Conservation (phyloP, 106 monocot genomes). For the Iris macrosiphon region DNA sequence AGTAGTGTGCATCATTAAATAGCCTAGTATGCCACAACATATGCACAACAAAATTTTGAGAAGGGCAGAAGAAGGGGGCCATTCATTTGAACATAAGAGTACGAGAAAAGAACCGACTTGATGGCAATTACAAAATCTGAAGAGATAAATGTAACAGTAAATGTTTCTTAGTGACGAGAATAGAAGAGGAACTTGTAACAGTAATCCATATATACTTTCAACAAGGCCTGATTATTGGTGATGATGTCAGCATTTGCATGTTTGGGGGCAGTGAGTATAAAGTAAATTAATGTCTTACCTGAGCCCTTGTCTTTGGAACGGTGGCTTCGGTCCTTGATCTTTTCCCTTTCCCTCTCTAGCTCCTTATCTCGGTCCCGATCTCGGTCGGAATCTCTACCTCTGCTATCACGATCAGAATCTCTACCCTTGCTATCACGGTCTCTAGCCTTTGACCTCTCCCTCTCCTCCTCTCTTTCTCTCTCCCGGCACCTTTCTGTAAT, state of each 20-base stretch:
- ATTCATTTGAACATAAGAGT: background rate
- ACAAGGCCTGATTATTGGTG: background rate
- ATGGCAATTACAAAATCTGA: background rate
- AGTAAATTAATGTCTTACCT: slow-evolving; percentile 23
- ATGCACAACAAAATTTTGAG: too few species aligned
- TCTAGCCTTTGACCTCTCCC: slow-evolving; percentile 32
- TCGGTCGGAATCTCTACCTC: slow-evolving; percentile 58
- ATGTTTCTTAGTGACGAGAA: background rate
- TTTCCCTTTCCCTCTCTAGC: slow-evolving; percentile 40
- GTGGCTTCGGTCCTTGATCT: slow-evolving; percentile 45
- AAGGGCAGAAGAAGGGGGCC: too few species aligned
- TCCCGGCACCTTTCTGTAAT: slow-evolving; percentile 33
- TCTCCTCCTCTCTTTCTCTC: slow-evolving; percentile 36
- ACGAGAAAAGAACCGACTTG: background rate
- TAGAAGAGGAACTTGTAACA: background rate
- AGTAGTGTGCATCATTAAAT: too few species aligned
- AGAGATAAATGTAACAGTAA: background rate
- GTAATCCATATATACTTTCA: background rate
- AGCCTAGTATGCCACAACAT: too few species aligned
- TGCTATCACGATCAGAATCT: slow-evolving; percentile 42
- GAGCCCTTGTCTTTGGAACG: slow-evolving; percentile 50
- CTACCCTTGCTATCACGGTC: slow-evolving; percentile 48
- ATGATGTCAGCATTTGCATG: too few species aligned
- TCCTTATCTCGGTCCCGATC: slow-evolving; percentile 49
- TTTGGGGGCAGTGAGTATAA: background rate